phyloP scores from a whole-genome alignment of 805 yeast genomes.

The Spathaspora arborariae region DNA sequence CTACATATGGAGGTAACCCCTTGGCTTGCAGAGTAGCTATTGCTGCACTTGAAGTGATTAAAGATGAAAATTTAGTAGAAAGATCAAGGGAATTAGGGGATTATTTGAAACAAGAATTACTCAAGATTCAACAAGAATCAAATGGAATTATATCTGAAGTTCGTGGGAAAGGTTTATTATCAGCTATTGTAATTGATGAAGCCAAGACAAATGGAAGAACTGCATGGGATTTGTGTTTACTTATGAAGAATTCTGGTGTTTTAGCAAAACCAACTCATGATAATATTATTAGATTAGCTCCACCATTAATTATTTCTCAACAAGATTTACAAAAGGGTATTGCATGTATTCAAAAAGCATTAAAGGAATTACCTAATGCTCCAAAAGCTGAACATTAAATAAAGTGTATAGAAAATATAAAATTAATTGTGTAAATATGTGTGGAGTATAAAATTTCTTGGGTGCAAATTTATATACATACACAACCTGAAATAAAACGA shows the following conservation, averaged over 20 bases:
- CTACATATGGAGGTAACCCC: conserved; percentile 98
- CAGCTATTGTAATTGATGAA: conserved; percentile 89
- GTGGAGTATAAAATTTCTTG: neutral
- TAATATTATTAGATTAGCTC: conserved; percentile 92
- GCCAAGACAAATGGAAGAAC: conserved; percentile 80
- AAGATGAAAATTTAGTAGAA: conserved; percentile 80
- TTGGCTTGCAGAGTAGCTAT: conserved; percentile 88
- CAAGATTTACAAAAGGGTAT: conserved; percentile 84
- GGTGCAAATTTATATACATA: neutral
- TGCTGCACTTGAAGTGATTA: conserved; percentile 88
- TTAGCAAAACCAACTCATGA: conserved; percentile 97
- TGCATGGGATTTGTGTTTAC: conserved; percentile 93
- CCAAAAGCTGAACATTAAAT: conserved; percentile 43
- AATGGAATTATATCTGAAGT: conserved; percentile 56
- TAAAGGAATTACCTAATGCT: conserved; percentile 52
- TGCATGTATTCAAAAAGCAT: conserved; percentile 60
- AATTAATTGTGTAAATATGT: neutral
- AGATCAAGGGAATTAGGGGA: conserved; percentile 72
- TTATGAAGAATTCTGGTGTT: conserved; percentile 85
- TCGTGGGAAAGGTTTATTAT: conserved; percentile 81
- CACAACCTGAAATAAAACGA: neutral
- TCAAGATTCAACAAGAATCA: conserved; percentile 48
- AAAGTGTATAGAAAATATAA: neutral
- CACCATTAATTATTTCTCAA: conserved; percentile 87
- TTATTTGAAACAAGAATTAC: conserved; percentile 57